Evolutionary conservation across 371 early-diverging fungal species (phyloP).

Genomic region (Lichtheimia ramosa): DNA sequence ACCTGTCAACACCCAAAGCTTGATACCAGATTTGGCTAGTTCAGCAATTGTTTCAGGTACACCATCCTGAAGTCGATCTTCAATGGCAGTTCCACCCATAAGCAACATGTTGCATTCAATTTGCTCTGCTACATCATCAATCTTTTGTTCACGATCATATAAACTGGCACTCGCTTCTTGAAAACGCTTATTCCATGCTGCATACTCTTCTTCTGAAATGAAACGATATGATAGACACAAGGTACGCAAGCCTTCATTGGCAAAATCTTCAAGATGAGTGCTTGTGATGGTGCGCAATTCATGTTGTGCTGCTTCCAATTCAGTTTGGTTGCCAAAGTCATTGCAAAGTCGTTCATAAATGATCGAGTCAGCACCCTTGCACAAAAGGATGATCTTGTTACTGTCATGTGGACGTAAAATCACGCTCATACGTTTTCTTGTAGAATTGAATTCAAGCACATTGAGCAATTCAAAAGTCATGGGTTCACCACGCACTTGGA

Average conservation of each 20-base stretch:
- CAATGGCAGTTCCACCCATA: conserved; percentile 90
- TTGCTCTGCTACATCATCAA: conserved; percentile 81
- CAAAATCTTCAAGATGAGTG: conserved; percentile 81
- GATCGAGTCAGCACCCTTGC: conserved; percentile 83
- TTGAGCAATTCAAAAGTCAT: conserved; percentile 54
- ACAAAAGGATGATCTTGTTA: conserved; percentile 58
- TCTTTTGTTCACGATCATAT: conserved; percentile 72
- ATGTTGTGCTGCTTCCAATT: conserved; percentile 20
- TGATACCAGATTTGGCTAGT: conserved; percentile 89
- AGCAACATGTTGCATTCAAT: conserved; percentile 73
- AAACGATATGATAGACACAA: conserved; percentile 83
- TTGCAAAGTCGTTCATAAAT: conserved; percentile 53
- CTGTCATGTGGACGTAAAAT: conserved; percentile 56
- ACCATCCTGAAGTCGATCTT: conserved; percentile 90
- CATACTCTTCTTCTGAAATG: conserved; percentile 74
- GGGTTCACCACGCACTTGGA: conserved; percentile 30
- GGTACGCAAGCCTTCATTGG: conserved; percentile 90
- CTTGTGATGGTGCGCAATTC: conserved; percentile 46
- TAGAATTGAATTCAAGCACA: conserved; percentile 67
- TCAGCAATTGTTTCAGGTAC: conserved; percentile 93
- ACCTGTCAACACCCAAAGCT: conserved; percentile 98
- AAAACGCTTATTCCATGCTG: conserved; percentile 73
- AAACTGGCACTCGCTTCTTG: conserved; percentile 80
- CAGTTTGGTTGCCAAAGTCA: conserved; percentile 27
- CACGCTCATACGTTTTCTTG: conserved; percentile 75